A percentile compares a stretch with the other conserved stretches of the same genome.
These are phyloP conservation scores for Zopfochytrium polystomum DNA, from an alignment of 371 early-diverging fungal species.

Conservation along the genomic window DNA sequence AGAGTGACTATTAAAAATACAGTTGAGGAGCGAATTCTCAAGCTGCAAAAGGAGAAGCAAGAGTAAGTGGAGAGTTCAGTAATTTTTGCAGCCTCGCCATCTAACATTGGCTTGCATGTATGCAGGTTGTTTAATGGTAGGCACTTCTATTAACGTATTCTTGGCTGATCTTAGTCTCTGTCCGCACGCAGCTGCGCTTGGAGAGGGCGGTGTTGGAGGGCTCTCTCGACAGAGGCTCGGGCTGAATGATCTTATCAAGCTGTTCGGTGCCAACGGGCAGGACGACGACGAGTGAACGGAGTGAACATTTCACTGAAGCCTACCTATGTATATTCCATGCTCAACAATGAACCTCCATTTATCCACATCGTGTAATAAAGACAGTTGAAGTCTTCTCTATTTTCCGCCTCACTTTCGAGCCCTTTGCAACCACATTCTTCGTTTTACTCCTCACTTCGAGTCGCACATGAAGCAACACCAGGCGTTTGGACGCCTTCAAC, in stretches of 20 bases:
- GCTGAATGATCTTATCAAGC: constrained; percentile 27
- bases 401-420: too few species aligned
- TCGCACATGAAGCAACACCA: too few species aligned
- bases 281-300: too few species aligned
- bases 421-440: too few species aligned
- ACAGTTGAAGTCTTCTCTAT: too few species aligned
- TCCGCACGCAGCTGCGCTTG: constrained; percentile 23
- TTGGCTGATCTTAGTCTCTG: background rate
- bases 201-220: constrained; percentile 28
- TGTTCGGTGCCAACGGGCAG: constrained; percentile 28
- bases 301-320: too few species aligned
- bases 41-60: constrained; percentile 59
- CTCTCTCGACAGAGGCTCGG: constrained; percentile 16
- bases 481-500: too few species aligned
- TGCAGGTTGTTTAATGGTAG: constrained; percentile 21
- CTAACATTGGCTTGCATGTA: background rate
- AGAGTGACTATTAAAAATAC: constrained; percentile 56
- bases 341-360: too few species aligned
- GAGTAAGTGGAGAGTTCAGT: constrained; percentile 4
- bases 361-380: too few species aligned
- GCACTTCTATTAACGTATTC: background rate
- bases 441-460: too few species aligned
- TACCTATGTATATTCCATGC: too few species aligned
- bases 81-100: background rate
- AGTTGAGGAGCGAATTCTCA: constrained; percentile 63